Evolutionary conservation across 2,329 filamentous ascomycete genomes (phyloP).

Genomic region (Epichloe coenophiala): DNA sequence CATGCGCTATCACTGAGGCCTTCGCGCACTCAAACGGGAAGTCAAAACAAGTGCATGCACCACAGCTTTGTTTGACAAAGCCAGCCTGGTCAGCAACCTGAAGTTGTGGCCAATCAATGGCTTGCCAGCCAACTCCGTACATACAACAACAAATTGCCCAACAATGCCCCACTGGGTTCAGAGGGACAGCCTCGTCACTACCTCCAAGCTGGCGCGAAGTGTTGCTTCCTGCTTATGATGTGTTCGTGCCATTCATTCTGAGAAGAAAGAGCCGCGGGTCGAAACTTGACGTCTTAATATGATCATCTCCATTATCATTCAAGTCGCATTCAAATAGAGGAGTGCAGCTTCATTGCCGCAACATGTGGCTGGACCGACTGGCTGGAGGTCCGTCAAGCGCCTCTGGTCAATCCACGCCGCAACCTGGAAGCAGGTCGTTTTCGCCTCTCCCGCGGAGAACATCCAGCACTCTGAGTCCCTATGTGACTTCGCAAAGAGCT

Average conservation of each 20-base stretch:
- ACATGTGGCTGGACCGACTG: slow-evolving; percentile 87
- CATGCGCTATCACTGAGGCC: too few relatives aligned
- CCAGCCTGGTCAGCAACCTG: background rate
- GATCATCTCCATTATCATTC: background rate
- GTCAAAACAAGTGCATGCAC: too few relatives aligned
- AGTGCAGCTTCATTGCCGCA: slow-evolving; percentile 5
- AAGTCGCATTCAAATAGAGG: background rate
- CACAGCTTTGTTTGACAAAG: too few relatives aligned
- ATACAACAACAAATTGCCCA: background rate
- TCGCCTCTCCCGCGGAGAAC: slow-evolving; percentile 58
- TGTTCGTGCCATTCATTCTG: background rate
- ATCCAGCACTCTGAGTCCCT: slow-evolving; percentile 54
- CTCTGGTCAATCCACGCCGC: slow-evolving; percentile 44
- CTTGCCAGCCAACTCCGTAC: background rate
- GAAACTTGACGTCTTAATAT: background rate
- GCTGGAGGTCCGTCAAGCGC: slow-evolving; percentile 49
- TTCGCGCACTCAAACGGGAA: too few relatives aligned
- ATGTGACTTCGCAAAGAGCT: slow-evolving; percentile 53
- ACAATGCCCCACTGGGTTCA: background rate
- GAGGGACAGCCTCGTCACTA: background rate
- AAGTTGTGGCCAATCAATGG: background rate
- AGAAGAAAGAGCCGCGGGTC: background rate
- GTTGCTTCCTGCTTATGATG: background rate
- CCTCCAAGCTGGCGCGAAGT: background rate
- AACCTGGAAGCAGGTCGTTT: slow-evolving; percentile 52